phyloP scores from a whole-genome alignment of 2,329 filamentous ascomycete species.

The Neofusicoccum ribis region DNA sequence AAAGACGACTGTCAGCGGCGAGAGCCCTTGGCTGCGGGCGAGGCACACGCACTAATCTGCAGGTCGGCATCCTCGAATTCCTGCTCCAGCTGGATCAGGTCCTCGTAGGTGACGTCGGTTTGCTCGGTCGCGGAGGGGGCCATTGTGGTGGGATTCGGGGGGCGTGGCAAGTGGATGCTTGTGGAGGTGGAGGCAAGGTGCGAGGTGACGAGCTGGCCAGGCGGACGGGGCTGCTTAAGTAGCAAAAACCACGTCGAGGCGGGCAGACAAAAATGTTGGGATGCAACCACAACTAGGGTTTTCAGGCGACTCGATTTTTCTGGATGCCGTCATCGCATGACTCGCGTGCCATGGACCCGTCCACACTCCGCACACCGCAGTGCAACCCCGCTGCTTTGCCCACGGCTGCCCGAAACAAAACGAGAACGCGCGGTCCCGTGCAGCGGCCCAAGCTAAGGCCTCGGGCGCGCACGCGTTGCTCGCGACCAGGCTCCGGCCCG shows the following conservation, averaged over 20 bases:
- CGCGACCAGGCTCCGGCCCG: too few species aligned
- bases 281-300: slow-evolving; percentile 19
- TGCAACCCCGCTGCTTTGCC: background rate
- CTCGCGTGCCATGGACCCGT: background rate
- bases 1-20: background rate
- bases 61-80: slow-evolving; percentile 83
- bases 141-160: background rate
- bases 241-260: background rate
- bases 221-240: slow-evolving; percentile 7
- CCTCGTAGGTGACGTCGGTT: slow-evolving; percentile 63
- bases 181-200: background rate
- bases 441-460: background rate
- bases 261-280: slow-evolving; percentile 20
- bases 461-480: too few species aligned
- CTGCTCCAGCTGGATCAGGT: slow-evolving; percentile 76
- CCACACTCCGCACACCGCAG: background rate
- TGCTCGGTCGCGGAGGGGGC: slow-evolving; percentile 14
- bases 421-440: background rate
- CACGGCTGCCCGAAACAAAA: background rate
- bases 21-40: background rate
- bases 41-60: slow-evolving; percentile 69
- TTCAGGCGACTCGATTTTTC: slow-evolving; percentile 10
- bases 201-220: background rate
- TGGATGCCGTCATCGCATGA: slow-evolving; percentile 7
- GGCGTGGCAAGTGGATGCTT: background rate